Evolutionary conservation across 495 filamentous ascomycete genomes (phyloP).

Genomic region (Neurospora discreta): DNA sequence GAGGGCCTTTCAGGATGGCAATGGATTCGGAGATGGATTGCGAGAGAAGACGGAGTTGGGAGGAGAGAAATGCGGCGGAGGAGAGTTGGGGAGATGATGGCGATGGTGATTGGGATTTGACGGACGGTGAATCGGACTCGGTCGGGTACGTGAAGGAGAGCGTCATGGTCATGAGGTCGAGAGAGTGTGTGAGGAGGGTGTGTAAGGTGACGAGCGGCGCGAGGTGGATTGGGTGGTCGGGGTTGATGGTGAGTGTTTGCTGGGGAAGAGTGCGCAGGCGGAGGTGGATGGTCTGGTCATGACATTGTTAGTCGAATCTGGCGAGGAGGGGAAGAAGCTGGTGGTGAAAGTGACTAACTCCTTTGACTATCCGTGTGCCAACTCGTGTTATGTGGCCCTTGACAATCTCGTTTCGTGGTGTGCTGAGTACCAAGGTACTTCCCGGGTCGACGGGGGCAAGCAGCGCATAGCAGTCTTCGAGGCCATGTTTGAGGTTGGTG

Average conservation of each 20-base stretch:
- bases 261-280: constrained; percentile 39
- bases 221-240: constrained; percentile 49
- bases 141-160: constrained; percentile 41
- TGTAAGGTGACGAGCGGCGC: constrained; percentile 58
- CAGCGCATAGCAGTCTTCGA: constrained; percentile 78
- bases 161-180: constrained; percentile 71
- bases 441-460: constrained; percentile 73
- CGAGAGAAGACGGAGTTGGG: constrained; percentile 66
- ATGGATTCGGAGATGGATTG: constrained; percentile 68
- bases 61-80: constrained; percentile 50
- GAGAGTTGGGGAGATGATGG: constrained; percentile 17
- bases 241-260: constrained; percentile 37
- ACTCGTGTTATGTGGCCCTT: constrained; percentile 85
- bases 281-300: constrained; percentile 33
- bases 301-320: not conserved
- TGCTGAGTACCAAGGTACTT: constrained; percentile 78
- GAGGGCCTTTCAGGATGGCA: constrained; percentile 44
- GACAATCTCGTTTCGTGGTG: constrained; percentile 74
- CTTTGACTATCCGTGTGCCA: constrained; percentile 65
- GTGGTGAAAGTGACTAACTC: constrained; percentile 38
- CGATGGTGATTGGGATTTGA: not conserved
- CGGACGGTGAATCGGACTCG: constrained; percentile 29
- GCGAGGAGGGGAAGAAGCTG: not conserved
- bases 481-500: constrained; percentile 63
- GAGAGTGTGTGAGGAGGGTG: constrained; percentile 60